Conservation (phyloP, 129 eudicot species). For the Arctium lappa region DNA sequence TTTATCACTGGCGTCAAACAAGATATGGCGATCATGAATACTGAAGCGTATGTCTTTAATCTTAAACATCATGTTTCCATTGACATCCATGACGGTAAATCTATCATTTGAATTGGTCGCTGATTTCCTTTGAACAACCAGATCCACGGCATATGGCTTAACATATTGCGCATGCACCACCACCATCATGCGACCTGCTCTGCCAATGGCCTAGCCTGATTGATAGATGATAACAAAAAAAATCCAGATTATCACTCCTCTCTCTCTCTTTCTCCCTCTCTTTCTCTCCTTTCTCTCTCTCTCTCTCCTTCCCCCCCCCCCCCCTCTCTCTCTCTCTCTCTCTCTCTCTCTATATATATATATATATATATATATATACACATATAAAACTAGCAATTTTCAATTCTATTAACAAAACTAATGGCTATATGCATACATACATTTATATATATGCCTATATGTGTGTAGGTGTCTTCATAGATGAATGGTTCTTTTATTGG, state of each 20-base stretch:
- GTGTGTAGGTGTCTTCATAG: not conserved
- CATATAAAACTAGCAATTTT: not conserved
- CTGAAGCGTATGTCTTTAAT: slow-evolving; percentile 37
- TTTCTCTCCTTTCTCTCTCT: not conserved
- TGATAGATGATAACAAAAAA: not conserved
- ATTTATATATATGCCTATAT: not conserved
- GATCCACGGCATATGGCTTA: slow-evolving; percentile 37
- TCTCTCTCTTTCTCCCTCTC: not conserved
- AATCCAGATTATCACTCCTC: not conserved
- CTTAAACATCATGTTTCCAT: slow-evolving; percentile 44
- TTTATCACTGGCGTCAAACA: slow-evolving; percentile 44
- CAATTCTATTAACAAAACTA: not conserved
- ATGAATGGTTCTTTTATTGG: slow-evolving; percentile 5
- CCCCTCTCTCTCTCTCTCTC: not conserved
- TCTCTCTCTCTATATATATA: no score
- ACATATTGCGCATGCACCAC: slow-evolving; percentile 38
- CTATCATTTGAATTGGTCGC: slow-evolving; percentile 25
- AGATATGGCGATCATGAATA: slow-evolving; percentile 43
- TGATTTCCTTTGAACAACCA: slow-evolving; percentile 34
- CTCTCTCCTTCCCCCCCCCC: not conserved
- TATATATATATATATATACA: not conserved
- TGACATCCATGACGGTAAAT: slow-evolving; percentile 34
- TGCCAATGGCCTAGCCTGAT: not conserved
- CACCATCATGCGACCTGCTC: slow-evolving; percentile 19
- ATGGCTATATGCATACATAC: not conserved